Evolutionary conservation across 208 protist species (phyloP).

Genomic region (Leishmania turanica): DNA sequence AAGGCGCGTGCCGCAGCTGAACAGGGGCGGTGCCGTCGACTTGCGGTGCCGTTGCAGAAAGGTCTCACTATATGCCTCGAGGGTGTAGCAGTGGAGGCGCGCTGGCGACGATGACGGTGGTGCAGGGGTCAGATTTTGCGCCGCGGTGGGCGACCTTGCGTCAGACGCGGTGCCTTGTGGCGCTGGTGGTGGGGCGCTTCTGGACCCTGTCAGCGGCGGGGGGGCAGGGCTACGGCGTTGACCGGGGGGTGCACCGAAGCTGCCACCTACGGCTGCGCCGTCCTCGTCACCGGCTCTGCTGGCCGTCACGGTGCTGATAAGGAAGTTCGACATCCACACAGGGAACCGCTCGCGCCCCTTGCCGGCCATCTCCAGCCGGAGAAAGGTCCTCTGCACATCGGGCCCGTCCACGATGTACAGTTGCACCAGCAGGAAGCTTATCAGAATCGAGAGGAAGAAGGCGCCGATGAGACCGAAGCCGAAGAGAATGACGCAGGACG

Average conservation of each 20-base stretch:
- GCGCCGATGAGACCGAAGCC: neutral
- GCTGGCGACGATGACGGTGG: neutral
- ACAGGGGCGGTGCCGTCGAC: constrained; percentile 32
- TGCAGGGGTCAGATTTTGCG: neutral
- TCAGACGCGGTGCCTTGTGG: neutral
- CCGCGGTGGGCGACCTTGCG: neutral
- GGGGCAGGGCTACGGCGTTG: neutral
- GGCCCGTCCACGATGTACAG: constrained; percentile 10
- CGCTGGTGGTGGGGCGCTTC: neutral
- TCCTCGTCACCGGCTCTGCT: neutral
- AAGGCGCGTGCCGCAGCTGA: constrained; percentile 72
- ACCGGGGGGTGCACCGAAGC: neutral
- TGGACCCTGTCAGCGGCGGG: neutral
- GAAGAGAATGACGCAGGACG: neutral
- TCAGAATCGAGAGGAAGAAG: neutral
- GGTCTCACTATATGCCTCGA: constrained; percentile 63
- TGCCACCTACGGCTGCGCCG: neutral
- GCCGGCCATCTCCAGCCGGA: constrained; percentile 14
- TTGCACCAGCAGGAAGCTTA: constrained; percentile 14
- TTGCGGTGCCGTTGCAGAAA: constrained; percentile 35
- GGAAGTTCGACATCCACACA: constrained; percentile 22
- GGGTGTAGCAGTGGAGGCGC: constrained; percentile 55
- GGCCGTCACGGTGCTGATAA: constrained; percentile 17
- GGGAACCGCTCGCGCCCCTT: constrained; percentile 18
- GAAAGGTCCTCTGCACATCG: neutral